Conservation (phyloP, 306 rosid species). For the Vicia faba region DNA sequence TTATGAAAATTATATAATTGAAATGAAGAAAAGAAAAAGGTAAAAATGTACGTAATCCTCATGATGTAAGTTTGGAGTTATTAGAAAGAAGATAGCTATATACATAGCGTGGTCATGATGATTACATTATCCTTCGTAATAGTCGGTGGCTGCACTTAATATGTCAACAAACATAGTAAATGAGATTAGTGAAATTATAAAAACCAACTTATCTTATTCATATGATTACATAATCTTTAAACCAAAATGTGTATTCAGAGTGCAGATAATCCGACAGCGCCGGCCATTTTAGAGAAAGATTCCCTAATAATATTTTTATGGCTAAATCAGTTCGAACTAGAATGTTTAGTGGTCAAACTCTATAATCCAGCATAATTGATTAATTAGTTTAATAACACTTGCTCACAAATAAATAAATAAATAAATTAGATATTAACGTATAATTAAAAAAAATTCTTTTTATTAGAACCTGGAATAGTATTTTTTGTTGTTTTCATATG, state of each 20-base stretch:
- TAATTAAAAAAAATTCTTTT: too few relatives aligned
- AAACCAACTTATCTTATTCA: neutral
- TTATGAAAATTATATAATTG: too few relatives aligned
- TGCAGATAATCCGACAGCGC: constrained; percentile 22
- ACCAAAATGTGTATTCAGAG: neutral
- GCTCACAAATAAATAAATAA: neutral
- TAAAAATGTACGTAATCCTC: constrained; percentile 6
- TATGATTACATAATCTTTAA: constrained; percentile 9
- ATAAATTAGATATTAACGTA: too few relatives aligned
- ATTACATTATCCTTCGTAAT: constrained; percentile 6
- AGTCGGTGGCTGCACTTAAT: constrained; percentile 32
- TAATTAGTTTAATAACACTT: too few relatives aligned
- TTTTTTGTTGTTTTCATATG: neutral
- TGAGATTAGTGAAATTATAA: neutral
- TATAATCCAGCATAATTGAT: neutral
- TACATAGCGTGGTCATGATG: too few relatives aligned
- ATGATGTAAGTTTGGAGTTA: neutral
- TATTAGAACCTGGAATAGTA: neutral
- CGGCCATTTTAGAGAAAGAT: constrained; percentile 26
- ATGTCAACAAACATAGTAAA: constrained; percentile 34
- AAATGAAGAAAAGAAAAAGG: too few relatives aligned
- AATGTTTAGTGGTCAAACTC: neutral
- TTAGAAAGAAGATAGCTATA: neutral
- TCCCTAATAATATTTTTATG: neutral
- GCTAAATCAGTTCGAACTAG: neutral